Base-by-base conservation (phyloP, 352 stramenopile genomes). In the Pythium graminicola region DNA sequence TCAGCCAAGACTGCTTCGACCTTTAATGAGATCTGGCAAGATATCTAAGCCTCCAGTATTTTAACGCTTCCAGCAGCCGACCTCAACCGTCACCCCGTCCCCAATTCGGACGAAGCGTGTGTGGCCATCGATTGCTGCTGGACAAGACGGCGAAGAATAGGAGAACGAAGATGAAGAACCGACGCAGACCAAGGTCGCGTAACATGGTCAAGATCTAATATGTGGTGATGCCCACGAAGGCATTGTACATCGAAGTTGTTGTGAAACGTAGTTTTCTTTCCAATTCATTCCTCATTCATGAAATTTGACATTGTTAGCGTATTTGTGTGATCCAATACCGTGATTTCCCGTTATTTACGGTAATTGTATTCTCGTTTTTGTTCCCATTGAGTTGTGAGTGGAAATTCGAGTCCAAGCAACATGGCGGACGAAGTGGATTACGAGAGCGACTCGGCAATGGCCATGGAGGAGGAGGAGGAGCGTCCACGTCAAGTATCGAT, bases 381-480 rank as follows among this genome's bases (percentile, higher is more conserved):
- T n/a, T 3, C 19, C 28, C 19, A 31, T 47, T 32, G 6, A 7
- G 0, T n/a, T n/a, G n/a, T n/a, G n/a, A n/a, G n/a, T 35, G 29
- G 29, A 20, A 33, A 49, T 46, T 42, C 29, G 28, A 28, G 39
- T 13, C 24, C 16, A 29, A 27, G 11, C 10, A 58, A 27, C 11
- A 92, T 93, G 81, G 79, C 80, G 62, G 79, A 91, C 41, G 79
- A 91, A 67, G 80, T 90, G 62, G 73, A 92, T 64, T 93, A 91
- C 51, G 83, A 93, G 70, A 92, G 81, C 62, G 83, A 93, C 60
- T 81, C 78, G 62, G 74, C 78, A n/a, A 94, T 89, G 76, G 74
- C 67, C 33, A 71, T 86, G 24, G 79, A 93, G 40, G 79, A 90
- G 33, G 81, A 89, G 26, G 74, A 89, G 20, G 71, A 85, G 40